phyloP scores from a whole-genome alignment of 225 moss, liverwort and hornwort species.

The Marchantia paleacea region DNA sequence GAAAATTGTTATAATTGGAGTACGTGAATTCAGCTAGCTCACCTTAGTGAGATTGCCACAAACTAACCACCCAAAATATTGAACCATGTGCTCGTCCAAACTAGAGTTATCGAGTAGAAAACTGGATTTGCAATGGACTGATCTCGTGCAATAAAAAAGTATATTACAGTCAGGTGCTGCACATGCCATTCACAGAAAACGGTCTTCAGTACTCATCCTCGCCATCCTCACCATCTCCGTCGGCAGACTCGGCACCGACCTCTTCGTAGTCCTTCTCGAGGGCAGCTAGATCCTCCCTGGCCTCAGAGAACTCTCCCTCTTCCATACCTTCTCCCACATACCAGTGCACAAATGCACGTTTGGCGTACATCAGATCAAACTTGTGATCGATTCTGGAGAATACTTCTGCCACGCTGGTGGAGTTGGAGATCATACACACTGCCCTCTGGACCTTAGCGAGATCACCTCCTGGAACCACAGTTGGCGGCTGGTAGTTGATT shows the following conservation, averaged over 20 bases:
- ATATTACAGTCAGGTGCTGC: no score
- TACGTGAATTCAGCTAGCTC: no score
- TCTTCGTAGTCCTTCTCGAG: slow-evolving; percentile 42
- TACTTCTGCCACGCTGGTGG: slow-evolving; percentile 21
- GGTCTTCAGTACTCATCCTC: no score
- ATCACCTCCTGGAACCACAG: slow-evolving; percentile 23
- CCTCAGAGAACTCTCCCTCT: slow-evolving; percentile 43
- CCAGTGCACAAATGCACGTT: slow-evolving; percentile 40
- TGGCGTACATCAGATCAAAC: slow-evolving; percentile 30
- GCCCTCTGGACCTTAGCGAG: slow-evolving; percentile 25
- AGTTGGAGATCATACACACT: slow-evolving; percentile 26
- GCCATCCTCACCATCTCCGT: slow-evolving; percentile 4
- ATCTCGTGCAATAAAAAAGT: no score
- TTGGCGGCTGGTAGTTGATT: slow-evolving; percentile 31
- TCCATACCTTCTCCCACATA: slow-evolving; percentile 46
- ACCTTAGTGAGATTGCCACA: no score
- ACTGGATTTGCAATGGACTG: no score
- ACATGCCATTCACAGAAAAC: no score
- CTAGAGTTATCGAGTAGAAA: no score
- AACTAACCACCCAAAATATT: no score
- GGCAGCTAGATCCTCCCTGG: slow-evolving; percentile 35
- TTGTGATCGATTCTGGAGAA: slow-evolving; percentile 28
- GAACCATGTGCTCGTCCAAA: no score
- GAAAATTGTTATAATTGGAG: no score
- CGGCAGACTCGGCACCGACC: slow-evolving; percentile 34